These are phyloP conservation scores for Zygoascus ofunaensis DNA, from an alignment of 805 yeast species.

Conservation along the genomic window DNA sequence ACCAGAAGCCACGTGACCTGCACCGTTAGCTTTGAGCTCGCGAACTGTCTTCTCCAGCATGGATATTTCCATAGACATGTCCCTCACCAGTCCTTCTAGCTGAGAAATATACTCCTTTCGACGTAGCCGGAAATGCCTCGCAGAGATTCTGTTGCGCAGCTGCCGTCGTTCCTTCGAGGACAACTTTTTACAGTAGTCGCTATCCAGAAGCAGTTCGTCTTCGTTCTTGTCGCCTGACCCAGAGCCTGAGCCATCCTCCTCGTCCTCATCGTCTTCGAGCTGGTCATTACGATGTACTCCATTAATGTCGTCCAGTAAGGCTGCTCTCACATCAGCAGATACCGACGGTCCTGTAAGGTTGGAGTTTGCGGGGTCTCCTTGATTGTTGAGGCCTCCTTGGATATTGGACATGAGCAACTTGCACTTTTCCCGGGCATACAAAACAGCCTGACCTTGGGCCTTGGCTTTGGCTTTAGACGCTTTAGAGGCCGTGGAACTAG, in stretches of 20 bases:
- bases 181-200: conserved; percentile 22
- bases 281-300: neutral
- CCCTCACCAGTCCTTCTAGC: conserved; percentile 21
- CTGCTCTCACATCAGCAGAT: neutral
- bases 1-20: neutral
- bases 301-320: neutral
- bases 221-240: conserved; percentile 15
- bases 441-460: neutral
- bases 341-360: neutral
- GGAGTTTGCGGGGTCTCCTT: conserved; percentile 20
- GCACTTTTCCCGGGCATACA: neutral
- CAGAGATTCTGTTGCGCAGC: conserved; percentile 25
- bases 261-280: neutral
- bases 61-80: conserved; percentile 16
- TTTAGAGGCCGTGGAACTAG: neutral
- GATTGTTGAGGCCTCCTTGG: conserved; percentile 14
- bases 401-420: neutral
- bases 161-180: conserved; percentile 26
- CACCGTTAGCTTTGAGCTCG: conserved; percentile 11
- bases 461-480: neutral
- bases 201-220: conserved; percentile 25
- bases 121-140: conserved; percentile 26
- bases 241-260: neutral
- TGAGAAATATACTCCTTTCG: conserved; percentile 26
- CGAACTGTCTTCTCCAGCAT: conserved; percentile 1